Evolutionary conservation across 139 green algal genomes (phyloP).

Genomic region (Eudorina sp.): DNA sequence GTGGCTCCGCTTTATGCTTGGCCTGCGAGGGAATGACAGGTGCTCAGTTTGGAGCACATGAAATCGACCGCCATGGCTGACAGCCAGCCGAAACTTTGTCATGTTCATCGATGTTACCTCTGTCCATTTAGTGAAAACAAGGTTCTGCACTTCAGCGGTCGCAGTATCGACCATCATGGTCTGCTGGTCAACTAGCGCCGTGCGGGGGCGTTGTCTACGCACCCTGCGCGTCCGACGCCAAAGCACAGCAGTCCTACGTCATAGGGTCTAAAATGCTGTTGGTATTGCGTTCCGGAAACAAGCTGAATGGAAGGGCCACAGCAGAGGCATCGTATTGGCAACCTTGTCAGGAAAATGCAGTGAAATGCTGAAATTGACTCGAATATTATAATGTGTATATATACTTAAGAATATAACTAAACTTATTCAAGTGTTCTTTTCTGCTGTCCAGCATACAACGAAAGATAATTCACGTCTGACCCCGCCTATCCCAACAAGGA

Average conservation of each 20-base stretch:
- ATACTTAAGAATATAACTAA: no score
- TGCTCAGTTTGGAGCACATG: not conserved
- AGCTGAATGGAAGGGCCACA: no score
- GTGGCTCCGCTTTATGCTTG: conserved; percentile 42
- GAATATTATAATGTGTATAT: no score
- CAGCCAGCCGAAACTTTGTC: not conserved
- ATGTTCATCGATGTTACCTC: not conserved
- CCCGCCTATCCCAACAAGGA: not conserved
- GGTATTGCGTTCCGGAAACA: not conserved
- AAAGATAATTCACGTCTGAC: not conserved
- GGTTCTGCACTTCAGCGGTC: not conserved
- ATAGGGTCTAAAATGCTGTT: not conserved
- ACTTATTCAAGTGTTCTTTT: no score
- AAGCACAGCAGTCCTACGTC: not conserved
- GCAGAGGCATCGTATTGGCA: no score
- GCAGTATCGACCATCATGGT: not conserved
- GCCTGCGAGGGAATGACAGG: not conserved
- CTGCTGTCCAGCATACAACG: no score
- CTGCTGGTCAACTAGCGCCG: conserved; percentile 13
- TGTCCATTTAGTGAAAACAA: conserved; percentile 28
- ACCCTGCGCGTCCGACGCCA: not conserved
- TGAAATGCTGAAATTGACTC: no score
- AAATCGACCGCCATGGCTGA: conserved; percentile 10
- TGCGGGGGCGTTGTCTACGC: not conserved
- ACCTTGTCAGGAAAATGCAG: no score